Evolutionary conservation across 176 grass and related monocot species (phyloP), one percentile per base, ranked within the genome.

Genomic region (Areca catechu): DNA sequence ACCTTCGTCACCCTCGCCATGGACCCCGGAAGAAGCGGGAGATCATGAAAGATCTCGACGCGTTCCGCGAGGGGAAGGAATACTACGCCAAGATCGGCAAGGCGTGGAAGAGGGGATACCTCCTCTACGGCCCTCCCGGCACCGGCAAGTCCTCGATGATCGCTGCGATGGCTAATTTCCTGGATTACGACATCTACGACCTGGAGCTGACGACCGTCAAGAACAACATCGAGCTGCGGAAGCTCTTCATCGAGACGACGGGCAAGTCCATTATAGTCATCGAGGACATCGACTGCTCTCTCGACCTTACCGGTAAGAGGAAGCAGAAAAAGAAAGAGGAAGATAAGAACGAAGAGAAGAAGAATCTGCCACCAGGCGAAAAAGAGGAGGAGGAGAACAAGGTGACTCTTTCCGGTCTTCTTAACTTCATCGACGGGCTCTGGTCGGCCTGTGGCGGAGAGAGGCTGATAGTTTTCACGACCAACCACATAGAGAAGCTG

Each of bases 151-250:
- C 86, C 19, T 90, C 86, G 67, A 66, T 95, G 59, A 80, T 95
- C 48, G 86, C 86, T 5, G 91, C 86, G 43, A 95, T 95, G 63
- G 86, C 91, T 24, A 95, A 95, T 56, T 76, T 84, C 66, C 83
- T 95, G 71, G 86, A 84, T 80, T 95, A 86, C 37, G 86, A 95
- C 51, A 77, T 90, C 50, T 95, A 95, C 37, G 91, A 95, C 71
- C 69, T 95, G 56, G 86, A 95, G 80, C 77, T 69, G 68, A 78
- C 77, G 74, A 63, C 80, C 48, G 74, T 83, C 48, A 19, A 69
- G 51, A 77, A 73, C 22, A 48, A 77, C 74, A 16, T 73, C 47
- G 53, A 75, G 54, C 54, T 43, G 34, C 54, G 65, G 5, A 60
- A 10, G 43, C 50, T 86, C 0, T 62, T 81, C 15, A 53, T 81